Conservation (phyloP, 352 stramenopile species). For the Plasmopara viticola region DNA sequence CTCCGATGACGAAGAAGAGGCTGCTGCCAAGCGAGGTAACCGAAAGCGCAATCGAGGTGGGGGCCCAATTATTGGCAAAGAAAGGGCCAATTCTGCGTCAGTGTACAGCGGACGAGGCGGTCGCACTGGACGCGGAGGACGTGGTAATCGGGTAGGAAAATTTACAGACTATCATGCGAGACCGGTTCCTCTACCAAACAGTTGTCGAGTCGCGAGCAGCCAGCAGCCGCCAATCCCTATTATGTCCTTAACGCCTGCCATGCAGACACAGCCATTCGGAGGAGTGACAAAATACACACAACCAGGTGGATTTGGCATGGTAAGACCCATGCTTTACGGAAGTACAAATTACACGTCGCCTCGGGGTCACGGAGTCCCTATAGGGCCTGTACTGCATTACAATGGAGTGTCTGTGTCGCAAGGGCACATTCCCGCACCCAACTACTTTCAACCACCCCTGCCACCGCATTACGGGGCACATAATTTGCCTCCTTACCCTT, state of each 20-base stretch:
- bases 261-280: conserved; percentile 39
- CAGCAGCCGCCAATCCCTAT: conserved; percentile 11
- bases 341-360: conserved; percentile 36
- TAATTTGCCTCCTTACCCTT: conserved; percentile 24
- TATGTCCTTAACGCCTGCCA: conserved; percentile 10
- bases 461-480: conserved; percentile 24
- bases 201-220: conserved; percentile 4
- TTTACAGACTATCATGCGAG: conserved; percentile 16
- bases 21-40: conserved; percentile 56
- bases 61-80: conserved; percentile 3
- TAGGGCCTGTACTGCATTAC: conserved; percentile 19
- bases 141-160: conserved; percentile 15
- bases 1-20: conserved; percentile 81
- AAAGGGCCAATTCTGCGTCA: conserved; percentile 4
- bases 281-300: conserved; percentile 51
- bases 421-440: conserved; percentile 7
- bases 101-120: conserved; percentile 14
- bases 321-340: conserved; percentile 22
- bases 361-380: conserved; percentile 8
- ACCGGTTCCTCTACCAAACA: conserved; percentile 7
- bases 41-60: conserved; percentile 56
- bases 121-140: conserved; percentile 20
- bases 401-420: conserved; percentile 24
- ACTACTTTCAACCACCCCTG: conserved; percentile 27
- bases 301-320: conserved; percentile 16